Percentiles rank a stretch among this genome's conserved stretches.
These are phyloP conservation scores for Orychophragmus violaceus DNA, from an alignment of 345 rosid species.

Conservation along the genomic window DNA sequence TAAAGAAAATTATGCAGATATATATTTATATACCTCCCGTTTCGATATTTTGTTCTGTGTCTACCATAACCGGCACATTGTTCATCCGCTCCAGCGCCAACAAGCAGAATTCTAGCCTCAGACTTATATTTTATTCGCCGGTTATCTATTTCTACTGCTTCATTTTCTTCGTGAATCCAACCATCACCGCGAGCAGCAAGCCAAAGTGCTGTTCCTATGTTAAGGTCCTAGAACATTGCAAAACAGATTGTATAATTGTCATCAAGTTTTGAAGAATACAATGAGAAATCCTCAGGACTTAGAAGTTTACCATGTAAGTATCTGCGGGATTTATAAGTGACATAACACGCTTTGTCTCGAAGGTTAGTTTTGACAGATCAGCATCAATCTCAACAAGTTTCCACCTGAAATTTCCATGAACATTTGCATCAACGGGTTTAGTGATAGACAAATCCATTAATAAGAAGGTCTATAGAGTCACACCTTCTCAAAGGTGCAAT, in stretches of 20 bases:
- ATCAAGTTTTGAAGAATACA: neutral
- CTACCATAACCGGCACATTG: constrained; percentile 99
- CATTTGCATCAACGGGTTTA: neutral
- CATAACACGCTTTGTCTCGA: constrained; percentile 66
- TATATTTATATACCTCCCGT: constrained; percentile 49
- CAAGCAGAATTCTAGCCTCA: constrained; percentile 63
- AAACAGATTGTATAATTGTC: neutral
- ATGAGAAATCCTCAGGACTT: neutral
- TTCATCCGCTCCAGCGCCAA: constrained; percentile 97
- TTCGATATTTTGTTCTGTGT: constrained; percentile 74
- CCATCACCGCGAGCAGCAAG: constrained; percentile 84
- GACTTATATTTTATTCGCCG: constrained; percentile 48
- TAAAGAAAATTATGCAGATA: neutral
- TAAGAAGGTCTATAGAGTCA: neutral
- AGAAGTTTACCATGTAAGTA: constrained; percentile 69
- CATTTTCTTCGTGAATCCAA: constrained; percentile 47
- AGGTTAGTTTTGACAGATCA: constrained; percentile 57
- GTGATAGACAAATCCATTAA: neutral
- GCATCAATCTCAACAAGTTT: constrained; percentile 88
- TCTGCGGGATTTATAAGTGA: constrained; percentile 83
- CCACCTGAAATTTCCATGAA: constrained; percentile 52
- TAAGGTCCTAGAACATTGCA: constrained; percentile 62
- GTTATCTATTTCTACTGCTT: constrained; percentile 16
- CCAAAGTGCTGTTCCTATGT: constrained; percentile 94
- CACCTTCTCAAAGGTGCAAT: constrained; percentile 79